A percentile compares a stretch with the other conserved stretches of the same genome.
Evolutionary conservation across 2,329 filamentous ascomycete species (phyloP).

Genomic region (Cytospora leucostoma): DNA sequence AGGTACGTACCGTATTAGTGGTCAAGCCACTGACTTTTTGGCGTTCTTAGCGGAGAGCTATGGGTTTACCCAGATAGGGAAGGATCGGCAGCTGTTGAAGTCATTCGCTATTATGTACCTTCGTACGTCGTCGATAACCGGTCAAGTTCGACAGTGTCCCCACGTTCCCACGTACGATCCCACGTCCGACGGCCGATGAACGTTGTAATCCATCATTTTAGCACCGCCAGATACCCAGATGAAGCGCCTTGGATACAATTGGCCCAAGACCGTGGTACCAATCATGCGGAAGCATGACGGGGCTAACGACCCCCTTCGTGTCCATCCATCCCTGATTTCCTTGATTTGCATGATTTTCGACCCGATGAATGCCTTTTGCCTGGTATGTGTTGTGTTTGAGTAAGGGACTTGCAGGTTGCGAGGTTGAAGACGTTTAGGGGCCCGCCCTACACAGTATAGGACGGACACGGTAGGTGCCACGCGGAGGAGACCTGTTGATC

Average conservation of each 20-base stretch:
- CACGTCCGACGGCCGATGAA: too few relatives aligned
- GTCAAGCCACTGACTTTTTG: background rate
- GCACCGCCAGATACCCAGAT: background rate
- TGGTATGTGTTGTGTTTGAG: background rate
- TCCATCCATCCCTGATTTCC: background rate
- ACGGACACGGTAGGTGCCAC: too few relatives aligned
- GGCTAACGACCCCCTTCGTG: background rate
- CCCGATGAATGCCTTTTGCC: background rate
- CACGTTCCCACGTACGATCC: too few relatives aligned
- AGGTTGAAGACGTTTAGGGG: background rate
- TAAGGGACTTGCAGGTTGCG: background rate
- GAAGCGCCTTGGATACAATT: background rate
- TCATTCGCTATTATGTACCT: background rate
- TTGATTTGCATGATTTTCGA: background rate
- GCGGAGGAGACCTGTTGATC: too few relatives aligned
- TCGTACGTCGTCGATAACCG: too few relatives aligned
- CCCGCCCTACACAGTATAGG: too few relatives aligned
- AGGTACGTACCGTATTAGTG: background rate
- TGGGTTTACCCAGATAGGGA: background rate
- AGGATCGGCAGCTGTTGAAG: background rate
- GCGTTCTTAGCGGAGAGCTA: background rate
- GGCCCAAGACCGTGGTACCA: background rate
- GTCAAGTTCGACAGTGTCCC: too few relatives aligned
- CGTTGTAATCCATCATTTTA: background rate
- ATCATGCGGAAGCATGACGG: background rate